Conservation (phyloP, 2,329 filamentous ascomycete genomes). For the Beauveria varroae region DNA sequence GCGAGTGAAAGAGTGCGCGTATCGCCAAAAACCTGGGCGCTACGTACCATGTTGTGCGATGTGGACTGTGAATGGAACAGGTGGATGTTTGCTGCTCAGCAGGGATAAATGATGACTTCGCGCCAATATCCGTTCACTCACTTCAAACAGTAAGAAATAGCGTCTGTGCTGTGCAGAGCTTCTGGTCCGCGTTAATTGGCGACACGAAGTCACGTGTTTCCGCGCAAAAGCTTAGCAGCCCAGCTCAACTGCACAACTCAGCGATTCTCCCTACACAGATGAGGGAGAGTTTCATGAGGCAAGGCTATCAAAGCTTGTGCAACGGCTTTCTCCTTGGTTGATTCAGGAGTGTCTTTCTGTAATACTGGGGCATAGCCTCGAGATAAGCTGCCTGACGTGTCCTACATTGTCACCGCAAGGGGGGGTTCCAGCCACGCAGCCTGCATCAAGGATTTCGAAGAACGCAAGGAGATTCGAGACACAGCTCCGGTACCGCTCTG, state of each 20-base stretch:
- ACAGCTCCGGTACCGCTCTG: neutral
- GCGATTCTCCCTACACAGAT: neutral
- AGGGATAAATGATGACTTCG: neutral
- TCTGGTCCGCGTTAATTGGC: slow-evolving; percentile 3
- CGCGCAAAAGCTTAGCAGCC: neutral
- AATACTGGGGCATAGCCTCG: neutral
- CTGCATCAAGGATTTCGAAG: slow-evolving; percentile 16
- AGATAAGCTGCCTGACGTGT: slow-evolving; percentile 1
- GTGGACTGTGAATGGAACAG: neutral
- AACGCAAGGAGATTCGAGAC: neutral
- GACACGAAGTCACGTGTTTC: slow-evolving; percentile 10
- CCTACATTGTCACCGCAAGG: neutral
- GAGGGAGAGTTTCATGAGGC: neutral
- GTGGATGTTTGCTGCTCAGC: neutral
- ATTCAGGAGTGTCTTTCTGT: neutral
- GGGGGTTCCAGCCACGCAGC: slow-evolving; percentile 16
- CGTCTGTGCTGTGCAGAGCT: neutral
- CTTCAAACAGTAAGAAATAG: neutral
- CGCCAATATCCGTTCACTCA: neutral
- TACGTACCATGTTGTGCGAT: slow-evolving; percentile 3
- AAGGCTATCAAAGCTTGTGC: neutral
- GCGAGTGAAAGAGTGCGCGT: neutral
- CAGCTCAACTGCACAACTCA: neutral
- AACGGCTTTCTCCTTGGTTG: neutral
- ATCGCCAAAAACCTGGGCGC: neutral